Base-by-base conservation (phyloP, 2,329 filamentous ascomycete genomes). In the Pseudovirgaria hyperparasitica region DNA sequence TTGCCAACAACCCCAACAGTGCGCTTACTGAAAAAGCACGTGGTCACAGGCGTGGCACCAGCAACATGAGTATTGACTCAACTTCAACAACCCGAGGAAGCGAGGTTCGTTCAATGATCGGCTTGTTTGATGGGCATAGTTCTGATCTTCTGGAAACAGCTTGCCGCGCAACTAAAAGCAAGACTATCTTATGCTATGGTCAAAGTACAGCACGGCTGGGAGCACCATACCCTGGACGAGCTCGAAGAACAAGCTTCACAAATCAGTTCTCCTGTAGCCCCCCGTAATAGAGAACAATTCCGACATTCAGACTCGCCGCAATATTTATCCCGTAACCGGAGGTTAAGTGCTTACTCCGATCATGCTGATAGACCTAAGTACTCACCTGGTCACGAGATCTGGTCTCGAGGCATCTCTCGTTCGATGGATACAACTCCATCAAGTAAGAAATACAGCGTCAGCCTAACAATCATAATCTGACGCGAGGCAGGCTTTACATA, bases 151-250 rank as follows among this genome's bases (percentile, higher is more conserved):
- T 17, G 22, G 33, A 25, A 34, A 23, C 49, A 85, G 79, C 60
- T 82, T 28, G 84, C 82, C 21, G 71, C 76, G 29, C 80, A 87
- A 46, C 67, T 96, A 27, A 79, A 77, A 47, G 76, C 84, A 26
- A 79, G 84, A 42, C 67, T 96, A 16, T 82, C 84, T 5, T 94
- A 94, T 53, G 87, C 87, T 37, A 90, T 92, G 70, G 70, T 92
- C 48, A 94, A 93, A 54, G 80, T 94, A 21, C 82, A 57, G 37
- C 76, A 92, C 46, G 84, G 82, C 32, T 90, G 85, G 78, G 80
- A 92, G 54, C 69, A 76, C 26, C 74, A 78, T 36, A 74, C 73
- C 11, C 72, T 90, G 31, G 75, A 79, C 29, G 80, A 87, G 52
- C 70, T 87, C 16, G 82, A 87, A 54, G 72, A 70, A 24, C 57